Evolutionary conservation across 352 stramenopile genomes (phyloP).

Genomic region (Phytophthora ohioensis): DNA sequence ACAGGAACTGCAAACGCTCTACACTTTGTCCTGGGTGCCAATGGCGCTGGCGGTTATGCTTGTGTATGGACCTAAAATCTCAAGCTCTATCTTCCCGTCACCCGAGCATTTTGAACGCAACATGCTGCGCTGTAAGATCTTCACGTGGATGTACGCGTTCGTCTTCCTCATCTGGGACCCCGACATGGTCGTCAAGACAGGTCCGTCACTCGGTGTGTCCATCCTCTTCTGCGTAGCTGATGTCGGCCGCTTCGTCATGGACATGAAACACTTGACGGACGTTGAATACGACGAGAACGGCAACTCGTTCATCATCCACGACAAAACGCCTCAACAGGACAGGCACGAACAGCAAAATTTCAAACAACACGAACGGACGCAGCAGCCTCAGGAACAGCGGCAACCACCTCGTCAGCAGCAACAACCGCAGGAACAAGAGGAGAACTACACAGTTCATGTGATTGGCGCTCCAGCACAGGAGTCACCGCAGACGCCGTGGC

Average conservation of each 20-base stretch:
- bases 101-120: conserved; percentile 75
- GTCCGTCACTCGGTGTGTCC: conserved; percentile 69
- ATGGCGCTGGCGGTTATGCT: conserved; percentile 52
- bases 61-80: conserved; percentile 64
- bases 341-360: conserved; percentile 1
- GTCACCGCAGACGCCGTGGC: conserved; percentile 10
- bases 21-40: conserved; percentile 69
- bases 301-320: conserved; percentile 46
- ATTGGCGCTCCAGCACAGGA: conserved; percentile 19
- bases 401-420: conserved; percentile 4
- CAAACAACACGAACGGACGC: conserved; percentile 8
- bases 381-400: conserved; percentile 9
- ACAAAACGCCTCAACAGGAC: conserved; percentile 20
- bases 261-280: conserved; percentile 74
- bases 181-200: conserved; percentile 78
- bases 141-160: conserved; percentile 72
- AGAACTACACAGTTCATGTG: conserved; percentile 40
- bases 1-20: conserved; percentile 78
- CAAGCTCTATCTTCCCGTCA: conserved; percentile 48
- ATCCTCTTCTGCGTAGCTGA: conserved; percentile 79
- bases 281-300: conserved; percentile 67
- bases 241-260: conserved; percentile 77
- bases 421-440: conserved; percentile 18
- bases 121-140: conserved; percentile 72
- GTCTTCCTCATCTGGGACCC: conserved; percentile 72